These are phyloP conservation scores for Cladorrhinum sp. DNA, from an alignment of 2,329 filamentous ascomycete species.

Conservation along the genomic window DNA sequence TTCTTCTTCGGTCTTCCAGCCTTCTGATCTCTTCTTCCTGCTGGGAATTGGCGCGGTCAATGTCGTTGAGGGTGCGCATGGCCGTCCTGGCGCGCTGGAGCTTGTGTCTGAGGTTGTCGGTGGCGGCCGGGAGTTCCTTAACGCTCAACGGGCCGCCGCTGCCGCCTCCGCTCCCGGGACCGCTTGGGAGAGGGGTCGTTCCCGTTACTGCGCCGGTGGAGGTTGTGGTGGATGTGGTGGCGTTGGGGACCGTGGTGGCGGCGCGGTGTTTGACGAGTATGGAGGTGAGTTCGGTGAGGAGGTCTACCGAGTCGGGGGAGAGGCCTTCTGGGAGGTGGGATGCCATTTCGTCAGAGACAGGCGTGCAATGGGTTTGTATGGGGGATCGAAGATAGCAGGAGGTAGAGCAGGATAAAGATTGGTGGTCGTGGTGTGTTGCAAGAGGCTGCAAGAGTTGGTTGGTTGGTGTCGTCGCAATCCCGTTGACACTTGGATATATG, in stretches of 20 bases:
- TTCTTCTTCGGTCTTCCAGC: conserved; percentile 60
- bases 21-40: conserved; percentile 68
- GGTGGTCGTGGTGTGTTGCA: too few relatives aligned
- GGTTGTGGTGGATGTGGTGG: conserved; percentile 23
- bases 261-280: conserved; percentile 72
- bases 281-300: conserved; percentile 75
- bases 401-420: too few relatives aligned
- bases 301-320: conserved; percentile 78
- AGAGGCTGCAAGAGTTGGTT: too few relatives aligned
- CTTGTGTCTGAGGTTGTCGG: conserved; percentile 76
- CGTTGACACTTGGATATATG: too few relatives aligned
- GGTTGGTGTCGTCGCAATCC: too few relatives aligned
- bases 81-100: conserved; percentile 72
- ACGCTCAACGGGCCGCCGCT: conserved; percentile 37
- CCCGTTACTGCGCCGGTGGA: conserved; percentile 24
- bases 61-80: conserved; percentile 65
- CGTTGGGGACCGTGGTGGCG: conserved; percentile 33
- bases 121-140: conserved; percentile 77
- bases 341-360: conserved; percentile 21
- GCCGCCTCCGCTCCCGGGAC: conserved; percentile 18
- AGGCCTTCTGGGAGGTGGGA: conserved; percentile 59
- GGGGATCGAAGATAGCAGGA: too few relatives aligned
- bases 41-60: conserved; percentile 62
- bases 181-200: conserved; percentile 28
- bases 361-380: too few relatives aligned